A percentile compares a stretch with the other conserved stretches of the same genome.
Conservation (phyloP, 2,329 filamentous ascomycete genomes). For the Macrophomina pseudophaseolina region DNA sequence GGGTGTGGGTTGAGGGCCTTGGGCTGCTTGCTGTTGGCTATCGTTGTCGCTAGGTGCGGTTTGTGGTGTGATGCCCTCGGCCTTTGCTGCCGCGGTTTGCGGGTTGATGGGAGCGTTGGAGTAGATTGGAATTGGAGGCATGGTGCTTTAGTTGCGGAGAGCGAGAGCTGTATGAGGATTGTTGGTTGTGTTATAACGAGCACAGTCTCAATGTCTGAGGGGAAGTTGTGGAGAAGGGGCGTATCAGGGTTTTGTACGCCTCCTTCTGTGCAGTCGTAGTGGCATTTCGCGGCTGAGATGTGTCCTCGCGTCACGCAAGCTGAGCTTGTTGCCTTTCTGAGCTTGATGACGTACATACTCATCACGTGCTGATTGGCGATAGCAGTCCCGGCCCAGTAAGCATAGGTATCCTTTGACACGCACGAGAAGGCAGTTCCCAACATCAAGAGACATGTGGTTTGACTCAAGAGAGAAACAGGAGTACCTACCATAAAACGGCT, state of each 20-base stretch:
- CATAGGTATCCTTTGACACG: no score
- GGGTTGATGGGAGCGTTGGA: conserved; percentile 53
- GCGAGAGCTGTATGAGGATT: no score
- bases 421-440: no score
- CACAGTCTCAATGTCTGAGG: neutral
- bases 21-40: conserved; percentile 30
- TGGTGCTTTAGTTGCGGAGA: conserved; percentile 35
- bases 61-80: conserved; percentile 37
- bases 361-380: conserved; percentile 17
- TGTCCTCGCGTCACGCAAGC: conserved; percentile 6
- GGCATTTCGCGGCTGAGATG: neutral
- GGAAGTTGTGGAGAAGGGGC: neutral
- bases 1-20: conserved; percentile 34
- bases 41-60: conserved; percentile 37
- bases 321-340: conserved; percentile 22
- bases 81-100: conserved; percentile 29
- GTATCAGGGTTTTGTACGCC: neutral
- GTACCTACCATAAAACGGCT: neutral
- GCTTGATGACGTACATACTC: conserved; percentile 25
- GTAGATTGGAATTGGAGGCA: conserved; percentile 55
- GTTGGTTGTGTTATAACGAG: neutral
- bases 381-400: neutral
- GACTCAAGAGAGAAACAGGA: no score
- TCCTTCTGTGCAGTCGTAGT: neutral
- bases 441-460: no score